These are phyloP conservation scores for Xylaria sp. DNA, from an alignment of 2,329 filamentous ascomycete genomes.

Conservation along the genomic window DNA sequence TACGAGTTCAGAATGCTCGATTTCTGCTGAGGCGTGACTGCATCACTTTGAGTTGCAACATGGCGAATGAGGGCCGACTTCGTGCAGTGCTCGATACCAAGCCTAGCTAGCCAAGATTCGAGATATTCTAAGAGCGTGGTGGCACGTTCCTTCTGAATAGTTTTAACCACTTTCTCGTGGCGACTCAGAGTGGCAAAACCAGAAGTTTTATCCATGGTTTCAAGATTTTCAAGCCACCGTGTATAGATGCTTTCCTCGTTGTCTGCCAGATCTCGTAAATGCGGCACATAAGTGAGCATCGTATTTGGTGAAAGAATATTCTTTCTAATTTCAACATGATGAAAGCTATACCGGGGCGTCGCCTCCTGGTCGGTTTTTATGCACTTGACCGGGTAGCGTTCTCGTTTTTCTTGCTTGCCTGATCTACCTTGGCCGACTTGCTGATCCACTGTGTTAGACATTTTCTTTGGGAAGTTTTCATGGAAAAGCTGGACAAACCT, in stretches of 20 bases:
- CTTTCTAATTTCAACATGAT: slow-evolving; percentile 64
- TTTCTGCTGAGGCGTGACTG: slow-evolving; percentile 61
- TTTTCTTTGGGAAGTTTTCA: neutral
- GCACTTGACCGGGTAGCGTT: slow-evolving; percentile 50
- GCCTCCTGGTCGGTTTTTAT: slow-evolving; percentile 57
- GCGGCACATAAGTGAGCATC: slow-evolving; percentile 65
- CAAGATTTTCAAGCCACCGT: slow-evolving; percentile 62
- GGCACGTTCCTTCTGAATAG: slow-evolving; percentile 58
- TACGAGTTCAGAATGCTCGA: slow-evolving; percentile 56
- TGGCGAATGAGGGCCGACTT: slow-evolving; percentile 59
- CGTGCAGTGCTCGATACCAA: slow-evolving; percentile 57
- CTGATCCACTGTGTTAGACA: slow-evolving; percentile 38
- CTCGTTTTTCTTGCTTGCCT: slow-evolving; percentile 52
- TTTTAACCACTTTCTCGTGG: slow-evolving; percentile 56
- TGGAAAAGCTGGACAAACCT: slow-evolving; percentile 46
- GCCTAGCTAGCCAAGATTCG: slow-evolving; percentile 57
- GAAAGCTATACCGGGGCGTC: slow-evolving; percentile 65
- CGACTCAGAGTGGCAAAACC: slow-evolving; percentile 62
- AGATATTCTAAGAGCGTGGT: slow-evolving; percentile 59
- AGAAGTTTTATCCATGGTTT: slow-evolving; percentile 62
- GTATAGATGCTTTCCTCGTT: slow-evolving; percentile 62
- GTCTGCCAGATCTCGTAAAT: slow-evolving; percentile 61
- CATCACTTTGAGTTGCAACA: slow-evolving; percentile 55
- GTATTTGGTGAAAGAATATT: slow-evolving; percentile 66
- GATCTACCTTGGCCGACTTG: slow-evolving; percentile 48